Conservation (phyloP, 805 yeast genomes). For the Suhomyces vadensis region DNA sequence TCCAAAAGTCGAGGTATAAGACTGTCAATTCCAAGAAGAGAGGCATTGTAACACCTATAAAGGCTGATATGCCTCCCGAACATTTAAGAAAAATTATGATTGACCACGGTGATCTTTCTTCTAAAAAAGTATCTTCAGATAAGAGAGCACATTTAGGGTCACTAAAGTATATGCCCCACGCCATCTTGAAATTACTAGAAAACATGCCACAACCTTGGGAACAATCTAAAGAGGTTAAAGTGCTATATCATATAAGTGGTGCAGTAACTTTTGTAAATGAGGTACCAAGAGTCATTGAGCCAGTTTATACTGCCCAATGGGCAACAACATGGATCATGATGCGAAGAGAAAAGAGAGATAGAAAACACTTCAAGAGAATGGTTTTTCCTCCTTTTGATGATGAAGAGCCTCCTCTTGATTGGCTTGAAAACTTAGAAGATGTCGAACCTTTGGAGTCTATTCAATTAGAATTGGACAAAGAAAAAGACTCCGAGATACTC, state of each 20-base stretch:
- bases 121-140: conserved; percentile 76
- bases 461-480: conserved; percentile 61
- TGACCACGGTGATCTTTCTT: conserved; percentile 83
- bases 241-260: conserved; percentile 86
- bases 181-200: conserved; percentile 82
- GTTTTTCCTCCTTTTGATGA: conserved; percentile 96
- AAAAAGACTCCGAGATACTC: conserved; percentile 57
- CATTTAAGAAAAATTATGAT: conserved; percentile 82
- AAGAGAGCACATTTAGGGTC: conserved; percentile 89
- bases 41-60: conserved; percentile 56
- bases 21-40: conserved; percentile 20
- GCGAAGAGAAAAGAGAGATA: conserved; percentile 92
- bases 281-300: conserved; percentile 86
- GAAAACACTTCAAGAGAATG: conserved; percentile 87
- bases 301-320: conserved; percentile 94
- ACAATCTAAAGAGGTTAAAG: conserved; percentile 76
- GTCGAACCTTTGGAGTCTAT: conserved; percentile 74
- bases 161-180: conserved; percentile 93
- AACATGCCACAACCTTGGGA: conserved; percentile 99
- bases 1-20: conserved; percentile 60
- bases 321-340: conserved; percentile 88
- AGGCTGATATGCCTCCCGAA: conserved; percentile 89
- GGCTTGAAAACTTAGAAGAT: conserved; percentile 76
- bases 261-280: conserved; percentile 96
- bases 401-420: conserved; percentile 89